Percentiles rank a stretch among this genome's conserved stretches.
phyloP scores from a whole-genome alignment of 2,329 filamentous ascomycete species.

The Sordariomycetes sp. region DNA sequence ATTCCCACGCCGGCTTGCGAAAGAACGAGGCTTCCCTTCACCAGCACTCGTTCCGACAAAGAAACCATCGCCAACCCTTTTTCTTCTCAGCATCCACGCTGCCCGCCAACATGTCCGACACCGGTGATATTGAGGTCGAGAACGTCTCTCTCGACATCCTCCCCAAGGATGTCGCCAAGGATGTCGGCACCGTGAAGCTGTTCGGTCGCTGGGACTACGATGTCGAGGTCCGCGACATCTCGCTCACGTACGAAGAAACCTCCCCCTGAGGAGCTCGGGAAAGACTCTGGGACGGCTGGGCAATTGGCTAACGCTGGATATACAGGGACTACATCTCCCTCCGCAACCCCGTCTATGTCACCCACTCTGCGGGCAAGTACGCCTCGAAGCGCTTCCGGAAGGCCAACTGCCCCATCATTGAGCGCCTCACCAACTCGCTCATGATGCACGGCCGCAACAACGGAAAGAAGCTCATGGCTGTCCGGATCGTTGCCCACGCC shows the following conservation, averaged over 20 bases:
- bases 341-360: constrained; percentile 96
- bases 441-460: constrained; percentile 99
- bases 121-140: constrained; percentile 88
- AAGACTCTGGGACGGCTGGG: not conserved
- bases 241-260: constrained; percentile 70
- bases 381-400: constrained; percentile 99
- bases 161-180: constrained; percentile 82
- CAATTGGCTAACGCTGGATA: constrained; percentile 19
- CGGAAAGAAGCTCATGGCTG: constrained; percentile 99
- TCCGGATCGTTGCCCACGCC: constrained; percentile 96
- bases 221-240: constrained; percentile 99
- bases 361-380: constrained; percentile 97
- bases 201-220: constrained; percentile 99
- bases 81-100: constrained; percentile 6
- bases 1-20: not conserved
- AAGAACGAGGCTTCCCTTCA: not conserved
- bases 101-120: constrained; percentile 71
- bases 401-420: constrained; percentile 99
- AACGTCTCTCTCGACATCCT: constrained; percentile 66
- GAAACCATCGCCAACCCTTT: constrained; percentile 7
- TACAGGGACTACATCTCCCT: constrained; percentile 98
- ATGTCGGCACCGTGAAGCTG: constrained; percentile 89
- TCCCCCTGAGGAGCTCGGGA: not conserved
- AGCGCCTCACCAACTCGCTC: constrained; percentile 99
- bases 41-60: constrained; percentile 8